phyloP scores from a whole-genome alignment of 2,329 filamentous ascomycete species.

The Pseudogymnoascus sp. region DNA sequence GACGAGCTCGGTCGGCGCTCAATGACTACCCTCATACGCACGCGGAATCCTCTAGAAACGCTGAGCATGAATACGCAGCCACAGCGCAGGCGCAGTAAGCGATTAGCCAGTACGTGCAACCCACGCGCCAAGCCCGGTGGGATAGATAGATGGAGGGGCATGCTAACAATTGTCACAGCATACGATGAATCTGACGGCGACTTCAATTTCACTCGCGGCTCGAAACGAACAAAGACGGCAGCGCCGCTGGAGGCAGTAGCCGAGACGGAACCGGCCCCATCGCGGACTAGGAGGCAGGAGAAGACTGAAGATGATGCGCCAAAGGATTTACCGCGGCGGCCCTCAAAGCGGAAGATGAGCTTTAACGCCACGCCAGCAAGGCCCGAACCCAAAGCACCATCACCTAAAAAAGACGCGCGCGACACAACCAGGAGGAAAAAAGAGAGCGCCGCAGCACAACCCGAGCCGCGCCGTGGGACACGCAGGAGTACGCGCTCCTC shows the following conservation, averaged over 20 bases:
- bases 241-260: slow-evolving; percentile 34
- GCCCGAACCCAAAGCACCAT: slow-evolving; percentile 20
- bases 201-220: slow-evolving; percentile 63
- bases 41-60: slow-evolving; percentile 55
- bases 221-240: slow-evolving; percentile 55
- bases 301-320: slow-evolving; percentile 30
- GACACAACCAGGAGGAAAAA: slow-evolving; percentile 26
- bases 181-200: slow-evolving; percentile 72
- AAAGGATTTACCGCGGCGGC: slow-evolving; percentile 34
- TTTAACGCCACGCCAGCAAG: slow-evolving; percentile 26
- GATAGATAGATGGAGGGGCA: background rate
- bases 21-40: slow-evolving; percentile 63
- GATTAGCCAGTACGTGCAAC: slow-evolving; percentile 48
- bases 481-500: slow-evolving; percentile 27
- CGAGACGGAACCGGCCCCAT: slow-evolving; percentile 31
- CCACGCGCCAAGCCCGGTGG: slow-evolving; percentile 8
- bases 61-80: slow-evolving; percentile 57
- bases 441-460: slow-evolving; percentile 19
- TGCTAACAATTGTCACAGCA: slow-evolving; percentile 25
- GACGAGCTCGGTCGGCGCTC: slow-evolving; percentile 27
- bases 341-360: slow-evolving; percentile 25
- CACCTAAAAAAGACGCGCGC: slow-evolving; percentile 14
- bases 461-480: slow-evolving; percentile 35
- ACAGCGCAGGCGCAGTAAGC: slow-evolving; percentile 54
- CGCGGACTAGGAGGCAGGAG: slow-evolving; percentile 27